Evolutionary conservation across 2,329 filamentous ascomycete genomes (phyloP), one percentile per base, ranked within the genome.

Genomic region (Fusarium sulawesiense): DNA sequence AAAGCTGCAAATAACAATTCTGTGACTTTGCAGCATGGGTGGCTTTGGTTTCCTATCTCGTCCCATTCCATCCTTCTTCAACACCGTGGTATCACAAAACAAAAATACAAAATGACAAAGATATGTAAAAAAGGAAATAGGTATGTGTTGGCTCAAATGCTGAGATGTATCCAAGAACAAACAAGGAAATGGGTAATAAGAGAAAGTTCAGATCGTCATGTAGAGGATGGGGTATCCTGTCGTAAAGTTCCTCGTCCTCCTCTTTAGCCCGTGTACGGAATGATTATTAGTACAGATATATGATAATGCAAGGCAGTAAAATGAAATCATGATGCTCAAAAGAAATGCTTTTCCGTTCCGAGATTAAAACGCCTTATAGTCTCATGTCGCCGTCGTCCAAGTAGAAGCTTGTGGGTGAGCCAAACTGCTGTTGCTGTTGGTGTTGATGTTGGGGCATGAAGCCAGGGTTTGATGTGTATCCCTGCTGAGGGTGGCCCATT

Each of bases 81-180:
- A 71, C 68, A 70, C 68, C 73, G 64, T 75, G 73, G 73, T 75
- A 75, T 75, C 73, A 76, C 68, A 68, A 75, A 69, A 69, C 63
- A 64, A 68, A 66, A 63, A 73, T 64, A 71, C 64, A 65, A 58
- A 61, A 66, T 40, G 27, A n/a, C 40, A 46, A 27, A 45, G 50
- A 30, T 41, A 56, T 47, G 40, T 37, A 44, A 37, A 58, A 63
- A 65, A 56, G 50, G 34, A 60, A 59, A 54, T 49, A 56, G 56
- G 56, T 58, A 69, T 71, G 59, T 56, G 51, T 42, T 48, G 45
- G 47, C 37, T 50, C 51, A 45, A 53, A 68, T 60, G 64, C 64
- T 51, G 58, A 50, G n/a, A 60, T 71, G 34, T 56, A 45, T 42
- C 54, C 62, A 50, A 46, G 23, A 56, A 21, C 32, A 61, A 47